phyloP scores from a whole-genome alignment of 768 basidiomycete genomes.

The Lyophyllum atratum region DNA sequence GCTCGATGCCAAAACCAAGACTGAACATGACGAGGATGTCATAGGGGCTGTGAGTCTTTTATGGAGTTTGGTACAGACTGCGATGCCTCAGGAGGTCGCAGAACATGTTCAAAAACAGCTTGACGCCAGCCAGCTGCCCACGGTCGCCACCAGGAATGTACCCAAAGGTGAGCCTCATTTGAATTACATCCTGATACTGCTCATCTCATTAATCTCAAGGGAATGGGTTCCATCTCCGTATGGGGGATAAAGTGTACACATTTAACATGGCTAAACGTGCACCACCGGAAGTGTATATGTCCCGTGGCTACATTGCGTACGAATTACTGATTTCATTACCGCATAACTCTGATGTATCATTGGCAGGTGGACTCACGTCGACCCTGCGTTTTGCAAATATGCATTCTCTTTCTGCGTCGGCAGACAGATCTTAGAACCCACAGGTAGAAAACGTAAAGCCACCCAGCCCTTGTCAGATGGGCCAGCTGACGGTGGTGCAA shows the following conservation, averaged over 20 bases:
- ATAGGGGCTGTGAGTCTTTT: not conserved
- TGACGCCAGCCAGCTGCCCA: too few species aligned
- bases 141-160: not conserved
- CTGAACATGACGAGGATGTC: not conserved
- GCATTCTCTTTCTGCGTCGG: not conserved
- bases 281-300: conserved; percentile 3
- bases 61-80: not conserved
- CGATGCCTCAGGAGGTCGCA: not conserved
- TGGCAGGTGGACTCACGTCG: conserved; percentile 1
- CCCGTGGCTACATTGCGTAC: not conserved
- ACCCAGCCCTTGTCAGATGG: not conserved
- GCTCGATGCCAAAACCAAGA: not conserved
- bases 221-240: too few species aligned
- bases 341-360: not conserved
- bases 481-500: not conserved
- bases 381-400: not conserved
- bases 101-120: not conserved
- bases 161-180: not conserved
- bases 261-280: not conserved
- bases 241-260: not conserved
- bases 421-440: not conserved
- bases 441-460: not conserved
- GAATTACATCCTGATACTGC: too few species aligned
- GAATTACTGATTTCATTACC: not conserved
- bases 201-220: too few species aligned